Evolutionary conservation across 2,329 filamentous ascomycete species (phyloP).

Genomic region (Talaromyces verruculosus): DNA sequence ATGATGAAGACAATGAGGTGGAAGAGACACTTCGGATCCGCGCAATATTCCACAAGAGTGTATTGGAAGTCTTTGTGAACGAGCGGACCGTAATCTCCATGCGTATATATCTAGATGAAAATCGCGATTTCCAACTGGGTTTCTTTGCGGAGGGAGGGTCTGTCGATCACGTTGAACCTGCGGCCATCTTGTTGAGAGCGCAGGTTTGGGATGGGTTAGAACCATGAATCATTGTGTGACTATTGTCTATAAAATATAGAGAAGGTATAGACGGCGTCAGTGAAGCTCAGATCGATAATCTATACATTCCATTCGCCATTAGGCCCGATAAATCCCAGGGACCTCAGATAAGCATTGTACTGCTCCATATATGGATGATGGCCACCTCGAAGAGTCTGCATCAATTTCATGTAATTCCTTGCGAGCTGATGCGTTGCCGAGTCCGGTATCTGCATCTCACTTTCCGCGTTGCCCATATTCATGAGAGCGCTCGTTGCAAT

Average conservation of each 20-base stretch:
- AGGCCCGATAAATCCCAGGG: not conserved
- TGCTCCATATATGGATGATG: conserved; percentile 39
- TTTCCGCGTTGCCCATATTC: conserved; percentile 24
- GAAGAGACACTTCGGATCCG: not conserved
- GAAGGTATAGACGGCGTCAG: not conserved
- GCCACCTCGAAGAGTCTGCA: conserved; percentile 37
- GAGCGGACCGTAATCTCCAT: not conserved
- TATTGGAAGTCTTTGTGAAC: not conserved
- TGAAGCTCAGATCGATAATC: too few species aligned
- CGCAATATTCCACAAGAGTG: not conserved
- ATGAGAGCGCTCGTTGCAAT: conserved; percentile 36
- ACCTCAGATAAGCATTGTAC: conserved; percentile 30
- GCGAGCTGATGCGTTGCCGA: conserved; percentile 27
- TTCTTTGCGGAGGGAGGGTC: not conserved
- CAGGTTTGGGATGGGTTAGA: not conserved
- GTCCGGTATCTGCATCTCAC: not conserved
- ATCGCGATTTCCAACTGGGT: not conserved
- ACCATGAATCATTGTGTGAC: not conserved
- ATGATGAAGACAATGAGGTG: not conserved
- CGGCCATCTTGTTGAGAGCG: not conserved
- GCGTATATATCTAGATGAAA: not conserved
- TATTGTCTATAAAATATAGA: not conserved
- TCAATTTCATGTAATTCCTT: conserved; percentile 34
- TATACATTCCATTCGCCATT: not conserved
- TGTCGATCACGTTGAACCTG: not conserved